Percentiles rank a stretch among this genome's conserved stretches.
Evolutionary conservation across 2,329 filamentous ascomycete species (phyloP).

Genomic region (Claviceps quebecensis): DNA sequence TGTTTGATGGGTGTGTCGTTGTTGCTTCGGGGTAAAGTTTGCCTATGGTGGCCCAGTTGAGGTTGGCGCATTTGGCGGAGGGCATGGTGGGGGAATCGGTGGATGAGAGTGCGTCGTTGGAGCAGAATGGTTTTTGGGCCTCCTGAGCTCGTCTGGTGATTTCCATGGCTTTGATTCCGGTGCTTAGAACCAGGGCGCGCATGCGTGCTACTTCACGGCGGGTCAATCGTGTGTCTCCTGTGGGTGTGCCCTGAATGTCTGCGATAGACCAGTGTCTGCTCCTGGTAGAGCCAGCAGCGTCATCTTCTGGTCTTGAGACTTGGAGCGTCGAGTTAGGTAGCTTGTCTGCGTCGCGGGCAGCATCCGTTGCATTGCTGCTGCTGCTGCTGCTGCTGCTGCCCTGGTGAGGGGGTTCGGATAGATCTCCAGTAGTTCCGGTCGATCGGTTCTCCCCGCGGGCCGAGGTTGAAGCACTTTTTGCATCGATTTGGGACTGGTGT

Average conservation of each 20-base stretch:
- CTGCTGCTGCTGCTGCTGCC: slow-evolving; percentile 5
- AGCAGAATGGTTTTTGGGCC: slow-evolving; percentile 21
- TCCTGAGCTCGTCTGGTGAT: slow-evolving; percentile 53
- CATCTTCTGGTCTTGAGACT: slow-evolving; percentile 13
- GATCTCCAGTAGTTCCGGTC: neutral
- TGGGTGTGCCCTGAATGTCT: slow-evolving; percentile 22
- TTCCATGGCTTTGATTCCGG: slow-evolving; percentile 81
- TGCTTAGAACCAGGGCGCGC: slow-evolving; percentile 60
- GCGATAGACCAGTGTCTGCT: slow-evolving; percentile 38
- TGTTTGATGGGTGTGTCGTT: slow-evolving; percentile 13
- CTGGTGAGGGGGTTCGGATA: neutral
- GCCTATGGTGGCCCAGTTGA: slow-evolving; percentile 30
- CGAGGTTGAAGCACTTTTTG: slow-evolving; percentile 25
- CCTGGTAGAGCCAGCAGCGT: slow-evolving; percentile 10
- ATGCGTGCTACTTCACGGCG: slow-evolving; percentile 71
- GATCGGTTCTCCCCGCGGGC: slow-evolving; percentile 17
- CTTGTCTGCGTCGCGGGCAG: slow-evolving; percentile 19
- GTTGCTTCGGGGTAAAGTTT: slow-evolving; percentile 23
- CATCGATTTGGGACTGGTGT: slow-evolving; percentile 35
- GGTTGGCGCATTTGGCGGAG: slow-evolving; percentile 9
- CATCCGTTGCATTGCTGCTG: slow-evolving; percentile 8
- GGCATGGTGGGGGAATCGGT: slow-evolving; percentile 10
- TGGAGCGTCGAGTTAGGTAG: slow-evolving; percentile 21
- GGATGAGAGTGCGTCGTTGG: slow-evolving; percentile 8
- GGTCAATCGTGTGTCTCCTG: slow-evolving; percentile 29